These are phyloP conservation scores for Penicillium longicatenatum DNA, from an alignment of 495 filamentous ascomycete genomes.

Conservation along the genomic window DNA sequence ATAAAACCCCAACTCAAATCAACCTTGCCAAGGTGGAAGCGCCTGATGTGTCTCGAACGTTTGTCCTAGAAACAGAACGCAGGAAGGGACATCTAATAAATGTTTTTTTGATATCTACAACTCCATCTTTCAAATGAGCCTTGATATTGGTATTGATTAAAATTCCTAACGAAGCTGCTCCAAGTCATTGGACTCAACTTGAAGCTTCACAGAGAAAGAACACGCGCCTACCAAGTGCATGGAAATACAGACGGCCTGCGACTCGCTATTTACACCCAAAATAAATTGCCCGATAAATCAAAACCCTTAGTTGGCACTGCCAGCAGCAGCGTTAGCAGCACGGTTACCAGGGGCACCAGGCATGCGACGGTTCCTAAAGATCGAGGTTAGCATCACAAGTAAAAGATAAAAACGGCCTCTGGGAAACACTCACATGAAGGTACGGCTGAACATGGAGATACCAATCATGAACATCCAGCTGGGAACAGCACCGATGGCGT, in stretches of 20 bases:
- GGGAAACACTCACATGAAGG: conserved; percentile 73
- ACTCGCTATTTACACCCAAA: conserved; percentile 31
- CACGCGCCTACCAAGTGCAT: conserved; percentile 18
- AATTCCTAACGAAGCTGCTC: background rate
- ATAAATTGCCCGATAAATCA: conserved; percentile 1
- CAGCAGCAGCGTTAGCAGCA: conserved; percentile 26
- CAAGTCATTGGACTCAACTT: background rate
- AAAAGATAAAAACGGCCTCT: background rate
- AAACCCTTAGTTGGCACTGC: conserved; percentile 28
- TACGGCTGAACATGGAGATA: conserved; percentile 78
- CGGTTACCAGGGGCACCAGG: conserved; percentile 32
- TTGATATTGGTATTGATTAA: conserved; percentile 1
- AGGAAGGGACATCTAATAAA: too few relatives aligned
- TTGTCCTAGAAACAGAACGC: too few relatives aligned
- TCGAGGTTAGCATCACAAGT: conserved; percentile 18
- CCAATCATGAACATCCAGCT: conserved; percentile 79
- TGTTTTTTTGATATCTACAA: too few relatives aligned
- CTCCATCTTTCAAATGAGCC: background rate
- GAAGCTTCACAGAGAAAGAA: background rate
- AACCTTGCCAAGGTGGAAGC: too few relatives aligned
- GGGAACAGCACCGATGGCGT: conserved; percentile 55
- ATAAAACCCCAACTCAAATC: too few relatives aligned
- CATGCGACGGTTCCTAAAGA: conserved; percentile 42
- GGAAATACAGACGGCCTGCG: conserved; percentile 10
- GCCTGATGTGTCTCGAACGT: too few relatives aligned